Evolutionary conservation across 352 stramenopile genomes (phyloP), one percentile per base, ranked within the genome.

Genomic region (Pythium phragmitis): DNA sequence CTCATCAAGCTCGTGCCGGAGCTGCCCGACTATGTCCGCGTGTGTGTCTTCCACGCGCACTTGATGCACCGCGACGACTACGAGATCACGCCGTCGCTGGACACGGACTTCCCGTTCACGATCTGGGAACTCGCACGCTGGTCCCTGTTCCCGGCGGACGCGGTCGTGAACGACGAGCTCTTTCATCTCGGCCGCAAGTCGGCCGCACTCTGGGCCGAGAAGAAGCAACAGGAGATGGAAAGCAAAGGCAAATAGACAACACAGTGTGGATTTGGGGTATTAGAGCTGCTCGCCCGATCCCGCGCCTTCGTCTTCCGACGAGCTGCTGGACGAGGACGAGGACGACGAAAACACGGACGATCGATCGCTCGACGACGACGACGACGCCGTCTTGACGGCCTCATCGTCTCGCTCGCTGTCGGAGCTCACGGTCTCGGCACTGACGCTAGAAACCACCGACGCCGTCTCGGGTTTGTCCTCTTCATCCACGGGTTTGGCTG

Each of bases 81-180:
- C 61, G 80, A 88, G 46, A 91, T 94, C 60, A 89, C 80, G 63
- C 86, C 86, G 43, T 87, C 77, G 16, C 66, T 91, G 19, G 77
- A 91, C 43, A 56, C 68, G 1, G 48, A 77, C 0, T 92, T 92
- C 57, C 80, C 84, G 9, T 86, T 75, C 53, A 68, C 61, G 8
- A 76, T 91, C 50, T 68, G 79, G 46, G 71, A 92, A 50, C 65
- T 94, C 43, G 59, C 60, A 8, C 76, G 74, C 14, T 89, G 76
- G 52, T 66, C 84, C 17, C 63, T 94, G 17, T 74, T 88, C 41
- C 83, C 86, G 42, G 83, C 86, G 4, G 57, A 84, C 17, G 39
- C 73, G 7, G 41, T 72, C 16, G 72, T 90, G 49, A 69, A 92
- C 37, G 84, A 94, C 60, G 60, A 91, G 33, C 66, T 94, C 6